Evolutionary conservation across 1,284 basidiomycete genomes (phyloP).

Genomic region (Malassezia equina): DNA sequence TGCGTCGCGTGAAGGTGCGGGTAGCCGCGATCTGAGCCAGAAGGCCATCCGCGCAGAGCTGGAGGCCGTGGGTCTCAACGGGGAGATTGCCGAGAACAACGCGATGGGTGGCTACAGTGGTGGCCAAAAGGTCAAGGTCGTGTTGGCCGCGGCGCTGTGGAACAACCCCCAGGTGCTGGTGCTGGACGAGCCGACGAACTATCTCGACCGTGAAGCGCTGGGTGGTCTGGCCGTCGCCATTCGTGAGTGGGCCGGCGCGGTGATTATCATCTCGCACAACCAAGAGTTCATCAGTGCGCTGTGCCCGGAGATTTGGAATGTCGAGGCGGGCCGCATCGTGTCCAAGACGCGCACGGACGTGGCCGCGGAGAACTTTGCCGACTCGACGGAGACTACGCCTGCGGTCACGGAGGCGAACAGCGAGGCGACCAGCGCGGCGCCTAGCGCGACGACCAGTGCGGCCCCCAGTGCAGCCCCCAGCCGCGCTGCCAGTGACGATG

Average conservation of each 20-base stretch:
- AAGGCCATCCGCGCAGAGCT: slow-evolving; percentile 47
- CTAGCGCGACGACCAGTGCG: slow-evolving; percentile 30
- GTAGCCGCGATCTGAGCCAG: slow-evolving; percentile 59
- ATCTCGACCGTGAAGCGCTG: slow-evolving; percentile 58
- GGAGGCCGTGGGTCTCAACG: slow-evolving; percentile 77
- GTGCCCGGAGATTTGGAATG: slow-evolving; percentile 56
- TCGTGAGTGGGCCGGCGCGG: slow-evolving; percentile 88
- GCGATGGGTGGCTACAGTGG: slow-evolving; percentile 43
- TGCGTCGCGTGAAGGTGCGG: slow-evolving; percentile 59
- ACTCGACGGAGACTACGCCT: slow-evolving; percentile 54
- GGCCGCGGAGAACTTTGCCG: slow-evolving; percentile 64
- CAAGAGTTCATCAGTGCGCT: slow-evolving; percentile 47
- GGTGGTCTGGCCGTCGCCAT: slow-evolving; percentile 93
- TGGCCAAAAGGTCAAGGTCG: slow-evolving; percentile 88
- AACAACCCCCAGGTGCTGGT: slow-evolving; percentile 46
- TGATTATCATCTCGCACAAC: slow-evolving; percentile 95
- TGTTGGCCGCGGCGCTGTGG: slow-evolving; percentile 47
- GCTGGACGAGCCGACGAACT: slow-evolving; percentile 73
- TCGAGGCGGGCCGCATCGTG: slow-evolving; percentile 65
- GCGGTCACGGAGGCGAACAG: slow-evolving; percentile 58
- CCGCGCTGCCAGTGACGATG: slow-evolving; percentile 48
- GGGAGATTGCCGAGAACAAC: slow-evolving; percentile 47
- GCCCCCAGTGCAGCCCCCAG: slow-evolving; percentile 49
- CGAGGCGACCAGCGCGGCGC: slow-evolving; percentile 21
- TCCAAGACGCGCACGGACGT: slow-evolving; percentile 77